Percentiles rank a stretch among this genome's conserved stretches.
Conservation (phyloP, 2,329 filamentous ascomycete genomes). For the Trichothecium sympodiale region DNA sequence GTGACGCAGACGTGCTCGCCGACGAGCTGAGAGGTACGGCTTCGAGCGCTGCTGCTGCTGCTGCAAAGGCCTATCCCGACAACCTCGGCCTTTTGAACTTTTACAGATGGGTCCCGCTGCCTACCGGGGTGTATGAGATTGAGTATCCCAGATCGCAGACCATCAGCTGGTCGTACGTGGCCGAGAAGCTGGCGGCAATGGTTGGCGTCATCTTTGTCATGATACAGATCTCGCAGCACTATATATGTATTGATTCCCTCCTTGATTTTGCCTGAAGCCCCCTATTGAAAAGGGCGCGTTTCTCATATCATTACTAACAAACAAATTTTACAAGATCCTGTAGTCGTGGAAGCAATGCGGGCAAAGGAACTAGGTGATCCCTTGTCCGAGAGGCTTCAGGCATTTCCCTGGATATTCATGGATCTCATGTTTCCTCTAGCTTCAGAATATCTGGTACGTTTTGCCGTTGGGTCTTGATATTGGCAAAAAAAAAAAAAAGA, state of each 20-base stretch:
- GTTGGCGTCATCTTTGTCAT: slow-evolving; percentile 67
- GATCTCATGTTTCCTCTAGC: slow-evolving; percentile 71
- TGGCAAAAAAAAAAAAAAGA: not conserved
- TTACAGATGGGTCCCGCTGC: slow-evolving; percentile 62
- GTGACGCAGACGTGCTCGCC: slow-evolving; percentile 52
- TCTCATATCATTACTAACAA: too few species aligned
- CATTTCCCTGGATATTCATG: slow-evolving; percentile 65
- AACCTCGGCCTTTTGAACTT: slow-evolving; percentile 58
- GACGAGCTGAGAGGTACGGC: slow-evolving; percentile 57
- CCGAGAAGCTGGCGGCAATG: slow-evolving; percentile 59
- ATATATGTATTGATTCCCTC: slow-evolving; percentile 44
- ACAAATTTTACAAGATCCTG: too few species aligned
- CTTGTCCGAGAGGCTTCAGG: slow-evolving; percentile 46
- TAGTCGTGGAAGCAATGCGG: slow-evolving; percentile 53
- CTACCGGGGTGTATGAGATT: slow-evolving; percentile 69
- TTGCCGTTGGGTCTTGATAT: too few species aligned
- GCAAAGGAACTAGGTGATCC: slow-evolving; percentile 58
- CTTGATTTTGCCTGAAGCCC: too few species aligned
- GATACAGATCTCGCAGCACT: slow-evolving; percentile 67
- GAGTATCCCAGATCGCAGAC: slow-evolving; percentile 59
- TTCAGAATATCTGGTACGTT: slow-evolving; percentile 58
- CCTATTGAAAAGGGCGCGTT: slow-evolving; percentile 4
- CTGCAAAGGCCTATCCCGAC: slow-evolving; percentile 48
- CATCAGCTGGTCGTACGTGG: slow-evolving; percentile 65
- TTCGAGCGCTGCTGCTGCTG: slow-evolving; percentile 27